Evolutionary conservation across 495 filamentous ascomycete genomes (phyloP).

Genomic region (Penicillium salamii): DNA sequence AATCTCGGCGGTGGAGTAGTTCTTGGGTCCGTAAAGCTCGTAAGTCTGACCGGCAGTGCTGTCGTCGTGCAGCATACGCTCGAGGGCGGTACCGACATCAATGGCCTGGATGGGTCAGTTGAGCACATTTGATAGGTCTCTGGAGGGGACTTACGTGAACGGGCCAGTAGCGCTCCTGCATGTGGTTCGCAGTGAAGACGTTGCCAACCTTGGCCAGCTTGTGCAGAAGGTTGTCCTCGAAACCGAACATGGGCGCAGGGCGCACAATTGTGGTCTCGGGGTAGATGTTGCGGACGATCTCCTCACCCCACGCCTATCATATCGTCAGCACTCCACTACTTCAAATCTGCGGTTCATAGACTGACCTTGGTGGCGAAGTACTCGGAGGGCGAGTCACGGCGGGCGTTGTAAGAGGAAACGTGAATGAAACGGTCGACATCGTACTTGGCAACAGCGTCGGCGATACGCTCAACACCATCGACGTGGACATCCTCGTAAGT

Average conservation of each 20-base stretch:
- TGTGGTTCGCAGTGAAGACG: slow-evolving; percentile 83
- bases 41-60: slow-evolving; percentile 84
- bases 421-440: slow-evolving; percentile 97
- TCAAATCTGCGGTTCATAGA: neutral
- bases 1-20: slow-evolving; percentile 88
- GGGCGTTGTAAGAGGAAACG: slow-evolving; percentile 91
- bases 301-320: slow-evolving; percentile 69
- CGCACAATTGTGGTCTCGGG: slow-evolving; percentile 98
- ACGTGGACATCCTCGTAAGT: slow-evolving; percentile 88
- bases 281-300: slow-evolving; percentile 83
- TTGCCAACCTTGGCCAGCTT: slow-evolving; percentile 76
- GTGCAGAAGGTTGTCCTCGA: slow-evolving; percentile 88
- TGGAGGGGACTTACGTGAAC: slow-evolving; percentile 67
- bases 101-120: slow-evolving; percentile 54
- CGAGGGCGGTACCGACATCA: slow-evolving; percentile 85
- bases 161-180: slow-evolving; percentile 88
- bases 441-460: slow-evolving; percentile 95
- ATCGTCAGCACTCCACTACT: slow-evolving; percentile 13
- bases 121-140: neutral
- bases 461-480: slow-evolving; percentile 92
- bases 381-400: slow-evolving; percentile 74
- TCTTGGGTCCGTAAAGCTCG: slow-evolving; percentile 91
- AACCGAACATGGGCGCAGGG: slow-evolving; percentile 89
- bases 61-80: slow-evolving; percentile 86
- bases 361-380: slow-evolving; percentile 86